Evolutionary conservation across 331 rosid species (phyloP).

Genomic region (Acacia pycnantha): DNA sequence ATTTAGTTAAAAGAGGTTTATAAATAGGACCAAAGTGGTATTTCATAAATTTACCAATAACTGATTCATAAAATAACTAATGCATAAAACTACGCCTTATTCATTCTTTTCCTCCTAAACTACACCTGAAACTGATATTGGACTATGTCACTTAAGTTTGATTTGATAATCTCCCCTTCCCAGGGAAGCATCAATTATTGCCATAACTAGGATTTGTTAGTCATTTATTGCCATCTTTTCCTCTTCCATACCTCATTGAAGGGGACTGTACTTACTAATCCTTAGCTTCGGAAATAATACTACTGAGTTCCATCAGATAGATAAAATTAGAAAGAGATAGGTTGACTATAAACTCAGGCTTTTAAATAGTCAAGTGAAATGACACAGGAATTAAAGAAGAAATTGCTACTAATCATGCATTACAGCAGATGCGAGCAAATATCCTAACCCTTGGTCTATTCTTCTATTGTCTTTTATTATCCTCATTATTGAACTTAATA

Average conservation of each 20-base stretch:
- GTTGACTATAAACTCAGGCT: neutral
- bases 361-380: neutral
- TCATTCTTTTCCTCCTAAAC: neutral
- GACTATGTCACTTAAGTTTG: neutral
- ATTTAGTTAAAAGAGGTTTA: too few relatives aligned
- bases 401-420: neutral
- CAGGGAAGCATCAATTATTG: constrained; percentile 2
- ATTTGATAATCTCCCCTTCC: constrained; percentile 24
- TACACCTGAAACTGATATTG: too few relatives aligned
- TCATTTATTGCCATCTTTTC: too few relatives aligned
- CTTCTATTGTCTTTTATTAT: neutral
- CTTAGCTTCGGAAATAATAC: too few relatives aligned
- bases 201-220: too few relatives aligned
- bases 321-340: neutral
- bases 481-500: neutral
- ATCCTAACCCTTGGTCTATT: neutral
- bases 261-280: too few relatives aligned
- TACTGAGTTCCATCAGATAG: neutral
- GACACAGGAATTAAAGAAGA: neutral
- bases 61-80: too few relatives aligned
- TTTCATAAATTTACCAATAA: too few relatives aligned
- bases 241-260: too few relatives aligned
- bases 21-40: too few relatives aligned
- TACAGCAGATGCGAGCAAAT: neutral
- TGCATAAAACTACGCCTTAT: neutral